Base-by-base conservation (phyloP, 768 basidiomycete genomes). In the Plicaturopsis crispa region DNA sequence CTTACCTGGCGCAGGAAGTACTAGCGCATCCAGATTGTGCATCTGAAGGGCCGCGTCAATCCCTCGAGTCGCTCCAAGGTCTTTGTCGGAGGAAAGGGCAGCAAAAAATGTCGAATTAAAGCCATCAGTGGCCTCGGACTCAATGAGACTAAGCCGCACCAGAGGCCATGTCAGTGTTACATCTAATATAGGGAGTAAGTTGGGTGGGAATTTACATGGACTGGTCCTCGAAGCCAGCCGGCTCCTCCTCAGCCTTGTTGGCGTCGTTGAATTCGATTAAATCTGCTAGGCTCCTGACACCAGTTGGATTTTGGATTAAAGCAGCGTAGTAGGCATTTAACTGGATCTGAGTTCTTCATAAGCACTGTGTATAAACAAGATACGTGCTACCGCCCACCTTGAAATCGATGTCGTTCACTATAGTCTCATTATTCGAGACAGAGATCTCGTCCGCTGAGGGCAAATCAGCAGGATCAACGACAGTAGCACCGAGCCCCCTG, bases 381-480 rank as follows among this genome's bases (percentile, higher is more conserved):
- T n/a, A 14, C 26, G 26, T 14, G 8, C 26, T 14, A 28, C 26
- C 14, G 14, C 51, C 28, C 35, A 72, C 80, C 66, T 78, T 82
- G 58, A 82, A 75, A 44, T 82, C 78, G 0, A 63, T 57, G 7
- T 61, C 48, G n/a, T 76, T 44, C 2, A 80, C 79, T 12, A 74
- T 53, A 0, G 62, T 70, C 51, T 82, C 78, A 40, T 77, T 75
- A 12, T 67, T 66, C 0, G 71, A 71, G 2, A 46, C 42, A n/a
- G 63, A 47, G 8, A 76, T 65, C 38, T 75, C 75, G 1, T 67
- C 62, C 3, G 70, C 72, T 18, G 72, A 72, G 0, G 77, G 70
- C 12, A 83, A 56, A 42, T 81, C 75, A 1, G 77, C 73, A 1
- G 78, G 76, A 48, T 84, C 80, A 5, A 82, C 63, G 4, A 84